Evolutionary conservation across 345 rosid species (phyloP), one percentile per base, ranked within the genome.

Genomic region (Populus simonii): DNA sequence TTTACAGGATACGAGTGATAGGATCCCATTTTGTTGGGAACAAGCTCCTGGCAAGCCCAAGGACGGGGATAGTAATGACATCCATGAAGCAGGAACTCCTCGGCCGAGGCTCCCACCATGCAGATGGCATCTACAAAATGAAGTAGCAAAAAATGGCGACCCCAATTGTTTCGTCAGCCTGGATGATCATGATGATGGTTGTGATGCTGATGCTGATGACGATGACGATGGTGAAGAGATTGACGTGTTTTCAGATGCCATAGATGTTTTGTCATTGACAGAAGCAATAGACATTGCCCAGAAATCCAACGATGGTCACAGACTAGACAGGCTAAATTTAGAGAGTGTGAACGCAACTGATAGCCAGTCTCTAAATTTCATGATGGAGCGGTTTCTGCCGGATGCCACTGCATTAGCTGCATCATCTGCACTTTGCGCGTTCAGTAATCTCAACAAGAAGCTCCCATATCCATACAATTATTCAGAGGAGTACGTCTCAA

Each of bases 11-110:
- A 18, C 85, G 9, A 78, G 87, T 4, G 65, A 83, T 8, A 74
- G 90, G 70, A 85, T 95, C 68, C 99, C 98, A 0, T 93, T 95
- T 76, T 90, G 90, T 35, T 93, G 99, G 98, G 99, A 95, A 81
- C 87, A 86, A 20, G 83, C 89, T 81, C 97, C 99, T 0, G 99
- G 98, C 4, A 85, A 80, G 87, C 99, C 97, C 55, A 92, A 89
- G 78, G 78, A 84, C 62, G 29, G 20, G 9, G 74, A 71, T 49
- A 80, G 68, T 61, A 31, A 68, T 33, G 85, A 80, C 43, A 11
- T 15, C 5, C 74, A 66, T 8, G 91, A 84, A 9, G 73, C 70
- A 5, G 87, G 78, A 41, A 91, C 96, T 17, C 97, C 96, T 18
- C 90, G 91, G 5, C 94, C 89, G 1, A 88, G 80, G 78, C 92